phyloP scores from a whole-genome alignment of 768 basidiomycete genomes.

The Gloeostereum incarnatum region DNA sequence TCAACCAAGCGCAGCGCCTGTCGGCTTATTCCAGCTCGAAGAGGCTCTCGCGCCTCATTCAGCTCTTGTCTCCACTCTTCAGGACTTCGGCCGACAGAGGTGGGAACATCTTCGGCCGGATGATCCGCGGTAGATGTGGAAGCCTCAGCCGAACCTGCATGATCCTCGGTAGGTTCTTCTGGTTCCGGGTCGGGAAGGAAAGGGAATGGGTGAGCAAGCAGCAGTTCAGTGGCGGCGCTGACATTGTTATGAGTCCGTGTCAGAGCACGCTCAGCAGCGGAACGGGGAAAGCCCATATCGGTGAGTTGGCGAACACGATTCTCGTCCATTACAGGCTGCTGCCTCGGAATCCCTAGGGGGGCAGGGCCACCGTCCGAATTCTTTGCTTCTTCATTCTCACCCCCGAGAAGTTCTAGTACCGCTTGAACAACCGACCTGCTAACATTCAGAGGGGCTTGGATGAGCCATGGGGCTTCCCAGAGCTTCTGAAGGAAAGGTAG shows the following conservation, averaged over 20 bases:
- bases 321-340: constrained; percentile 48
- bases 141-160: constrained; percentile 11
- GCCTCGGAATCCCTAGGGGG: constrained; percentile 19
- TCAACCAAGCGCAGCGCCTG: constrained; percentile 77
- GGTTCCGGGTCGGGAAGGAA: constrained; percentile 60
- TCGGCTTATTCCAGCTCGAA: constrained; percentile 55
- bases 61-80: constrained; percentile 64
- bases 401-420: constrained; percentile 73
- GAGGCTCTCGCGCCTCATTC: constrained; percentile 51
- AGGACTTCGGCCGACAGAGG: constrained; percentile 31
- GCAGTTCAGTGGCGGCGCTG: constrained; percentile 77
- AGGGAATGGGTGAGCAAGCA: constrained; percentile 76
- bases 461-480: constrained; percentile 84
- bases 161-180: constrained; percentile 18
- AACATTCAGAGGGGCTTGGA: constrained; percentile 63
- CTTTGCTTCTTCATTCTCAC: constrained; percentile 69
- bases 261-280: constrained; percentile 78
- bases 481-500: constrained; percentile 59
- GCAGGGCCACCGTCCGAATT: constrained; percentile 24
- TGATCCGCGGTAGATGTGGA: constrained; percentile 7
- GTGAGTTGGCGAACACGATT: constrained; percentile 71
- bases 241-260: constrained; percentile 83
- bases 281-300: constrained; percentile 97
- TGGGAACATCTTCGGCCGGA: constrained; percentile 3
- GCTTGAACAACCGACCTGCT: constrained; percentile 68